Evolutionary conservation across 306 rosid genomes (phyloP).

Genomic region (Cucurbita argyrosperma): DNA sequence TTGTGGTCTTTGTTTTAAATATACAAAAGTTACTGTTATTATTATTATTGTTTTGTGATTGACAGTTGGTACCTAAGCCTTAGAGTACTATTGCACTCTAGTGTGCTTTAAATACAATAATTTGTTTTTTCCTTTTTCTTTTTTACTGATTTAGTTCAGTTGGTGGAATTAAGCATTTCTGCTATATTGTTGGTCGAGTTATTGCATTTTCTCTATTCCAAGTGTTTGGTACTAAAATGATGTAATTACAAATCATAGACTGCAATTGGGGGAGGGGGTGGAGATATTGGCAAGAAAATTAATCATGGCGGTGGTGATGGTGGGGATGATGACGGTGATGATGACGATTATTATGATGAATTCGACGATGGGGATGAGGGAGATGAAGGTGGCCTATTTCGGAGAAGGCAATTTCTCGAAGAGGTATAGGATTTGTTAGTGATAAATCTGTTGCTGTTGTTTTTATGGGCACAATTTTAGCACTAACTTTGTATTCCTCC

Average conservation of each 20-base stretch:
- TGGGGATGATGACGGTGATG: slow-evolving; percentile 85
- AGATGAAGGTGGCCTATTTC: slow-evolving; percentile 88
- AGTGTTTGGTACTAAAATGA: background rate
- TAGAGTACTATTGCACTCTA: background rate
- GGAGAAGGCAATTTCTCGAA: slow-evolving; percentile 72
- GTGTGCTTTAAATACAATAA: background rate
- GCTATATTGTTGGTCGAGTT: background rate
- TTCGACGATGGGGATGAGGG: slow-evolving; percentile 97
- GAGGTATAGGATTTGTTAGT: slow-evolving; percentile 40
- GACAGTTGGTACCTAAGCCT: background rate
- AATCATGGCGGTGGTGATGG: slow-evolving; percentile 96
- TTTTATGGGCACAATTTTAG: background rate
- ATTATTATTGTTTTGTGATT: background rate
- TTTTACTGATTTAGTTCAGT: background rate
- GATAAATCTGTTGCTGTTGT: background rate
- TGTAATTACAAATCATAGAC: slow-evolving; percentile 33
- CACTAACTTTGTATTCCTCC: slow-evolving; percentile 18
- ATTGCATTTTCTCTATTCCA: background rate
- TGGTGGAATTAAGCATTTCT: background rate
- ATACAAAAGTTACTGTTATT: background rate
- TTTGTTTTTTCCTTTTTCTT: background rate
- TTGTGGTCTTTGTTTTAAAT: background rate
- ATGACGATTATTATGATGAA: slow-evolving; percentile 93
- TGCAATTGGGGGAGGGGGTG: slow-evolving; percentile 87
- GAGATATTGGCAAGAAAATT: slow-evolving; percentile 77